These are phyloP conservation scores for Thoreauomyces humboldtii DNA, from an alignment of 192 early-diverging fungal genomes.

Conservation along the genomic window DNA sequence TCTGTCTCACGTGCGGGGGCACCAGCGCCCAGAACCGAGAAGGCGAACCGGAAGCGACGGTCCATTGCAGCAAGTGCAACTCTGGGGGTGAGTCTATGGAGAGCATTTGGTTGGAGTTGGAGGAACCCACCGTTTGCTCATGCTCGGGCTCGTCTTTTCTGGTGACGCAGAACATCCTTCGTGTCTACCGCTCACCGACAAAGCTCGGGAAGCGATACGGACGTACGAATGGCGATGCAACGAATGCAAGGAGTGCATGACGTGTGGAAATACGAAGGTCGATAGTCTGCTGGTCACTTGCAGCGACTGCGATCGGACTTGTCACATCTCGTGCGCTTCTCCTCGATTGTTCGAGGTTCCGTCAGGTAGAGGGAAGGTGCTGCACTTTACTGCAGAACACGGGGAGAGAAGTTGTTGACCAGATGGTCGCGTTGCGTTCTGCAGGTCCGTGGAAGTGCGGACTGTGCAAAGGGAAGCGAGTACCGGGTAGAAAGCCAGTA, in stretches of 20 bases:
- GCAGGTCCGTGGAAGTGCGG: conserved; percentile 10
- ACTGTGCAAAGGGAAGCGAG: conserved; percentile 6
- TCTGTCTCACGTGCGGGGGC: conserved; percentile 20
- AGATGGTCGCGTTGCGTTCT: not conserved
- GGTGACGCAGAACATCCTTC: conserved; percentile 15
- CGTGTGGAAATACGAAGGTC: not conserved
- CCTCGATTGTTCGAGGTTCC: conserved; percentile 42
- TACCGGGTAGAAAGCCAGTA: not conserved
- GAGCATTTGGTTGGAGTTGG: not conserved
- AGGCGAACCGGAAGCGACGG: not conserved
- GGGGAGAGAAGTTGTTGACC: not conserved
- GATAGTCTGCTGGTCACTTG: conserved; percentile 48
- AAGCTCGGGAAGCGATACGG: conserved; percentile 8
- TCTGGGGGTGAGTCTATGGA: too few relatives aligned
- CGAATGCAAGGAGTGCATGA: conserved; percentile 26
- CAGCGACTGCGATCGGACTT: conserved; percentile 54
- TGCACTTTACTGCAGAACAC: too few relatives aligned
- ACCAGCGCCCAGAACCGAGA: conserved; percentile 16
- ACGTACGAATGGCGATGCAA: conserved; percentile 21
- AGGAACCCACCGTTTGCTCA: not conserved
- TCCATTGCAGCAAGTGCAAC: conserved; percentile 14
- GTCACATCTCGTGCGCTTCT: conserved; percentile 47
- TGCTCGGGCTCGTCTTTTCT: not conserved
- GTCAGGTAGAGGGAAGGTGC: conserved; percentile 31
- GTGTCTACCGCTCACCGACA: conserved; percentile 11